phyloP scores from a whole-genome alignment of 1,284 basidiomycete species.

The Ganoderma multipileum region DNA sequence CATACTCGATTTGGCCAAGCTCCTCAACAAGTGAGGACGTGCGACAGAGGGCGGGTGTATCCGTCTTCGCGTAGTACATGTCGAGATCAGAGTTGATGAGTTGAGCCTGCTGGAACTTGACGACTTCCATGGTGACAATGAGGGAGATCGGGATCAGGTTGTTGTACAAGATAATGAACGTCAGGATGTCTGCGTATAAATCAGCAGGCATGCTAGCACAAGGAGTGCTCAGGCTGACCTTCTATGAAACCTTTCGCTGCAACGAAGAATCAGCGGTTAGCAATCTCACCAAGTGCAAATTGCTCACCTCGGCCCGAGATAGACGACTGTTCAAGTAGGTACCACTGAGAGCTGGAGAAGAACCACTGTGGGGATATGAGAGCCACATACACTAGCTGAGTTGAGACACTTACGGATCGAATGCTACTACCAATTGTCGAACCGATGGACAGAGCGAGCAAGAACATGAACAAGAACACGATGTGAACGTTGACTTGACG shows the following conservation, averaged over 20 bases:
- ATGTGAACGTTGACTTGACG: constrained; percentile 97
- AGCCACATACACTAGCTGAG: neutral
- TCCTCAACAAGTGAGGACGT: constrained; percentile 98
- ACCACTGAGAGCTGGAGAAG: constrained; percentile 86
- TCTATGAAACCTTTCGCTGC: constrained; percentile 83
- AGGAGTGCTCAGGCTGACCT: constrained; percentile 46
- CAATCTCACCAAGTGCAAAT: neutral
- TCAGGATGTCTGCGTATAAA: constrained; percentile 80
- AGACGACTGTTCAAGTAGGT: constrained; percentile 67
- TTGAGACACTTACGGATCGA: constrained; percentile 54
- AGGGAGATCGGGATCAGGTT: constrained; percentile 99
- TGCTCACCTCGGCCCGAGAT: constrained; percentile 64
- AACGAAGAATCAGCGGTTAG: constrained; percentile 7
- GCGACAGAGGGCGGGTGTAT: constrained; percentile 95
- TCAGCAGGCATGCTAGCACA: constrained; percentile 10
- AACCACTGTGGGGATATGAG: constrained; percentile 64
- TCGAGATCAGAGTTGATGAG: constrained; percentile 97
- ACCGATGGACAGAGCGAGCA: constrained; percentile 88
- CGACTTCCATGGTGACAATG: constrained; percentile 99
- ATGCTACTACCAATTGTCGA: constrained; percentile 94
- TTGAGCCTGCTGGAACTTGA: constrained; percentile 97
- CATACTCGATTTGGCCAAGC: constrained; percentile 98
- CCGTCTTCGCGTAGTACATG: constrained; percentile 95
- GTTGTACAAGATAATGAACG: constrained; percentile 99
- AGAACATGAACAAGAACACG: constrained; percentile 91